These are phyloP conservation scores for Gelatoporia subvermispora DNA, from an alignment of 768 basidiomycete species.

Conservation along the genomic window DNA sequence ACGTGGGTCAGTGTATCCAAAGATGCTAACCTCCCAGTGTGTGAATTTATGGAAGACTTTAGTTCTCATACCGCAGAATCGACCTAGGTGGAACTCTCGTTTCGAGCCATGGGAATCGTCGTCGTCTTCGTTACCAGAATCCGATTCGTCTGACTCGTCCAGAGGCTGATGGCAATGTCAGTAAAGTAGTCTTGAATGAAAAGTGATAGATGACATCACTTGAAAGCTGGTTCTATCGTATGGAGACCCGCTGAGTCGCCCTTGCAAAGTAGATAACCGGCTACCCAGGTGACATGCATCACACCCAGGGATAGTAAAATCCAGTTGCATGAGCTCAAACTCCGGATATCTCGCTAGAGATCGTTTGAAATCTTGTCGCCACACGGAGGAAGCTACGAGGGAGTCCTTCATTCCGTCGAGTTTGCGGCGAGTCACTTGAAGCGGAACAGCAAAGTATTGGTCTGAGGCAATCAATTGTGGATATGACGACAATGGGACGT, in stretches of 20 bases:
- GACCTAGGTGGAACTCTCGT: slow-evolving; percentile 60
- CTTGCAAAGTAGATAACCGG: slow-evolving; percentile 59
- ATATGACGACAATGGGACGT: not conserved
- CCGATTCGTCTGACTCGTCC: slow-evolving; percentile 17
- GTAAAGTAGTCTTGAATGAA: not conserved
- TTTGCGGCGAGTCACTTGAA: slow-evolving; percentile 64
- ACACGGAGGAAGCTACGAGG: slow-evolving; percentile 79
- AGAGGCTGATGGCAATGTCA: slow-evolving; percentile 9
- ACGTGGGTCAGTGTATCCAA: not conserved
- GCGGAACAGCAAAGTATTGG: slow-evolving; percentile 71
- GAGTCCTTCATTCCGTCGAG: slow-evolving; percentile 67
- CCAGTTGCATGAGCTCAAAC: slow-evolving; percentile 47
- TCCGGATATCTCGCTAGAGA: slow-evolving; percentile 63
- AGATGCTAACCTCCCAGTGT: slow-evolving; percentile 72
- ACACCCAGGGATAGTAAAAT: slow-evolving; percentile 59
- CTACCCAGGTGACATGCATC: slow-evolving; percentile 81
- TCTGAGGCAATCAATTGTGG: slow-evolving; percentile 26
- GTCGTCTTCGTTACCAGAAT: slow-evolving; percentile 12
- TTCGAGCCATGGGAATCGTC: slow-evolving; percentile 23
- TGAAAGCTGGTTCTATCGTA: slow-evolving; percentile 72
- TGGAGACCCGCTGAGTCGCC: slow-evolving; percentile 57
- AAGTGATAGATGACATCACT: slow-evolving; percentile 27
- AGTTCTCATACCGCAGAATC: slow-evolving; percentile 72
- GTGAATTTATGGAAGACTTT: slow-evolving; percentile 64
- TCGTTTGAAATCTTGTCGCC: slow-evolving; percentile 67